Evolutionary conservation across 495 filamentous ascomycete genomes (phyloP).

Genomic region (Penicillium arizonense): DNA sequence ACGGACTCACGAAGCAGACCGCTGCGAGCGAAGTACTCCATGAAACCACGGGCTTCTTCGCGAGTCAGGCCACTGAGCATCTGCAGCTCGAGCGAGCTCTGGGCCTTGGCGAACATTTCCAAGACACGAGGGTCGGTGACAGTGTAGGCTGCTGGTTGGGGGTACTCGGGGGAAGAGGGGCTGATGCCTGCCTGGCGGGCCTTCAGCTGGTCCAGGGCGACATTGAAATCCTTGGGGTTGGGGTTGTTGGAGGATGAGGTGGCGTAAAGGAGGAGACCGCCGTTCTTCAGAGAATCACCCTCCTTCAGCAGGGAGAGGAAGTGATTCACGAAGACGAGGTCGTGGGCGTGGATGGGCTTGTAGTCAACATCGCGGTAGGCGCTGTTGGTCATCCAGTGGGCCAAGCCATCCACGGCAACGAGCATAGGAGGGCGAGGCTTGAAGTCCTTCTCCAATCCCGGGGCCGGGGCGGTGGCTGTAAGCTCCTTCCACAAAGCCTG

Average conservation of each 20-base stretch:
- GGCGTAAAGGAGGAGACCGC: conserved; percentile 75
- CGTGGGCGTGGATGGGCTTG: conserved; percentile 80
- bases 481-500: conserved; percentile 79
- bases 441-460: conserved; percentile 34
- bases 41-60: conserved; percentile 70
- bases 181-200: conserved; percentile 36
- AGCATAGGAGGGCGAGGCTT: conserved; percentile 71
- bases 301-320: conserved; percentile 66
- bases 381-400: conserved; percentile 74
- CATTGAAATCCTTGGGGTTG: conserved; percentile 57
- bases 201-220: conserved; percentile 57
- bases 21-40: conserved; percentile 93
- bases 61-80: conserved; percentile 65
- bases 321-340: conserved; percentile 71
- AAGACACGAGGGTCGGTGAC: conserved; percentile 67
- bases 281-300: conserved; percentile 65
- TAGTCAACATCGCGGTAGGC: conserved; percentile 67
- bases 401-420: conserved; percentile 73
- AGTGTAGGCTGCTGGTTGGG: conserved; percentile 60
- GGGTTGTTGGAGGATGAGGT: conserved; percentile 66
- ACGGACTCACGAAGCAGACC: conserved; percentile 71
- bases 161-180: conserved; percentile 39
- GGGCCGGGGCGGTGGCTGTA: conserved; percentile 51
- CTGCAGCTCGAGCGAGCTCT: conserved; percentile 52
- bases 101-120: conserved; percentile 39